These are phyloP conservation scores for Taxillus chinensis DNA, from an alignment of 164 flowering plant species.

Conservation along the genomic window DNA sequence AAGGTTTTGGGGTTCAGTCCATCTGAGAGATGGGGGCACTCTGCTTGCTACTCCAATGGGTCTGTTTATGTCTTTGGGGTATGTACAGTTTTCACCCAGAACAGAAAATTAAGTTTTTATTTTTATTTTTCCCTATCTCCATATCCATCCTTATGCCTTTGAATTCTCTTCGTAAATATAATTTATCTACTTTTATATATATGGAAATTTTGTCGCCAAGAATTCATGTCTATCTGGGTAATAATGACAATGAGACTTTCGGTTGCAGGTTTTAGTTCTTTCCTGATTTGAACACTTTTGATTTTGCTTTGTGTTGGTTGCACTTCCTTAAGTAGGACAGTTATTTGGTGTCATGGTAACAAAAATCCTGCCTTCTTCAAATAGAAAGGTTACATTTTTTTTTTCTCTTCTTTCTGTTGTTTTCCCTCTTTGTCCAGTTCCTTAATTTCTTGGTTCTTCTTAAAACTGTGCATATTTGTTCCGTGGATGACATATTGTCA, in stretches of 20 bases:
- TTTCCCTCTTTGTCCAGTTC: background rate
- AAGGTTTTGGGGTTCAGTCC: constrained; percentile 64
- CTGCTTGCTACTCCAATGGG: constrained; percentile 68
- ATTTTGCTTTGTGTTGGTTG: background rate
- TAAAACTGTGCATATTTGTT: background rate
- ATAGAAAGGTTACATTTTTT: background rate
- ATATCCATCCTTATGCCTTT: background rate
- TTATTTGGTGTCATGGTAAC: constrained; percentile 1
- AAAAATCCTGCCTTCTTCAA: constrained; percentile 4
- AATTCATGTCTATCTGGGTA: too few relatives aligned
- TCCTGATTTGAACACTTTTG: constrained; percentile 7
- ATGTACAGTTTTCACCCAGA: constrained; percentile 11
- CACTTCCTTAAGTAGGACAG: constrained; percentile 5
- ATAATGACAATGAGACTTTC: constrained; percentile 11
- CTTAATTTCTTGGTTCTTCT: background rate
- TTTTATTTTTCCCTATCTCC: background rate
- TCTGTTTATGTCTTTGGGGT: constrained; percentile 82
- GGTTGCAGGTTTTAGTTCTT: constrained; percentile 8
- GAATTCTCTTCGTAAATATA: too few relatives aligned
- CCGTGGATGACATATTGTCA: background rate
- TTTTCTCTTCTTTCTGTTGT: background rate
- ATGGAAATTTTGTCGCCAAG: too few relatives aligned
- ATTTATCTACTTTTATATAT: too few relatives aligned
- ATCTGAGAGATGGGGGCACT: constrained; percentile 96
- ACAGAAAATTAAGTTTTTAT: background rate